phyloP scores from a whole-genome alignment of 805 yeast species.

The Saturnispora saitoi region DNA sequence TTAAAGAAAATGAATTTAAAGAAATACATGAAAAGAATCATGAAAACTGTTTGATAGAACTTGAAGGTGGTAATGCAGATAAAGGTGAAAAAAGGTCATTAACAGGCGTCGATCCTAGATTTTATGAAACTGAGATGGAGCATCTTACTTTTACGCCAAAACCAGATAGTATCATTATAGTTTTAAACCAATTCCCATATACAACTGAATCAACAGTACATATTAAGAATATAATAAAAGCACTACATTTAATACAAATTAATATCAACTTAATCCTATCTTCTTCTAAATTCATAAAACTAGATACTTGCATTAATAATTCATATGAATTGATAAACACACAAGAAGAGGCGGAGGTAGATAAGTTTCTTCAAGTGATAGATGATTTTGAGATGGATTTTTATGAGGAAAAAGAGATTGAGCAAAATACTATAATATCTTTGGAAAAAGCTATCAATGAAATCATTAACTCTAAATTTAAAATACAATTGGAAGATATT shows the following conservation, averaged over 20 bases:
- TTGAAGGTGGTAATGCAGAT: background rate
- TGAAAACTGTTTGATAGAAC: no score
- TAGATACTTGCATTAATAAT: conserved; percentile 12
- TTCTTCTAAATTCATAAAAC: conserved; percentile 14
- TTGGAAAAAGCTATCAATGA: background rate
- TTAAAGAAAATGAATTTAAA: conserved; percentile 21
- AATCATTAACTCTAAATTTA: background rate
- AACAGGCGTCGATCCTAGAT: conserved; percentile 23
- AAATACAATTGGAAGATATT: conserved; percentile 10
- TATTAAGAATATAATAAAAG: conserved; percentile 24
- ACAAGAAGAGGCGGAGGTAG: conserved; percentile 8
- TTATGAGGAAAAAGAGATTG: background rate
- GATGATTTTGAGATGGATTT: conserved; percentile 15
- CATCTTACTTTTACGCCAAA: conserved; percentile 19
- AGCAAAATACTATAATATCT: background rate
- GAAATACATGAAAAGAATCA: background rate
- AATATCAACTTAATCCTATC: conserved; percentile 20
- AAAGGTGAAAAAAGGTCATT: conserved; percentile 12
- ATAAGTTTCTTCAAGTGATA: conserved; percentile 10
- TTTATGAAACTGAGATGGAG: conserved; percentile 24
- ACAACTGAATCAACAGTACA: conserved; percentile 18
- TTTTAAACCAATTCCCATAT: conserved; percentile 22
- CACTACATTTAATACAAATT: conserved; percentile 24
- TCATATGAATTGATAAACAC: conserved; percentile 11
- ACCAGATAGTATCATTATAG: conserved; percentile 23